phyloP scores from a whole-genome alignment of 148 eudicot species.

The Diospyros lotus region DNA sequence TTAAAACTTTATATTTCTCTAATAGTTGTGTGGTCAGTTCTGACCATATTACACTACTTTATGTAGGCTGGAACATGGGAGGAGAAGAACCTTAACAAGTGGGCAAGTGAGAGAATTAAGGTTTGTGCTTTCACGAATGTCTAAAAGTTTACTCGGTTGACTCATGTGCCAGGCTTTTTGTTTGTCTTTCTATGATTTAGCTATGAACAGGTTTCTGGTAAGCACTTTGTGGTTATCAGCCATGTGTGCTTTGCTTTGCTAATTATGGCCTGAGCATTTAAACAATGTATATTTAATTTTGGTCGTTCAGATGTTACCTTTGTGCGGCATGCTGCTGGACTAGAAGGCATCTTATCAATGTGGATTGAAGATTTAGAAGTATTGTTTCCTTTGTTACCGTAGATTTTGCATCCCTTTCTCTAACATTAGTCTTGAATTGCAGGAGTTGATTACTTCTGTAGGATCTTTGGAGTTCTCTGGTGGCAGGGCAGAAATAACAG shows the following conservation, averaged over 20 bases:
- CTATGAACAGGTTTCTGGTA: neutral
- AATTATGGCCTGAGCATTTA: neutral
- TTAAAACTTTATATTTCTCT: neutral
- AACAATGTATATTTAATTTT: neutral
- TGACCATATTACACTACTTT: slow-evolving; percentile 1
- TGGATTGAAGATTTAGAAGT: neutral
- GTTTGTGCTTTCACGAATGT: slow-evolving; percentile 30
- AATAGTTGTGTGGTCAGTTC: neutral
- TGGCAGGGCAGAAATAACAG: slow-evolving; percentile 77
- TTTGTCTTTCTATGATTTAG: slow-evolving; percentile 5
- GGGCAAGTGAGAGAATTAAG: slow-evolving; percentile 89
- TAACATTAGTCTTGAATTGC: slow-evolving; percentile 26
- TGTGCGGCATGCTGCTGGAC: slow-evolving; percentile 13
- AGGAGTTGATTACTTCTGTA: slow-evolving; percentile 74
- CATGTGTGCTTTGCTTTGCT: neutral
- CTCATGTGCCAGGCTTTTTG: neutral
- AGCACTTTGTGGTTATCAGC: neutral
- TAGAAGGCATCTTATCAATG: neutral
- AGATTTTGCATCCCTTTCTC: neutral
- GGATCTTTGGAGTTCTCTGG: slow-evolving; percentile 65
- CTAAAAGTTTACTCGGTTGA: neutral
- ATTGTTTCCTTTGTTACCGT: neutral
- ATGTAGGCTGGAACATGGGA: slow-evolving; percentile 99
- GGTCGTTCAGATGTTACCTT: slow-evolving; percentile 2
- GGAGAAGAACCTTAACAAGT: slow-evolving; percentile 84